phyloP scores from a whole-genome alignment of 768 basidiomycete species.

The Pleurotus tuber-regium region DNA sequence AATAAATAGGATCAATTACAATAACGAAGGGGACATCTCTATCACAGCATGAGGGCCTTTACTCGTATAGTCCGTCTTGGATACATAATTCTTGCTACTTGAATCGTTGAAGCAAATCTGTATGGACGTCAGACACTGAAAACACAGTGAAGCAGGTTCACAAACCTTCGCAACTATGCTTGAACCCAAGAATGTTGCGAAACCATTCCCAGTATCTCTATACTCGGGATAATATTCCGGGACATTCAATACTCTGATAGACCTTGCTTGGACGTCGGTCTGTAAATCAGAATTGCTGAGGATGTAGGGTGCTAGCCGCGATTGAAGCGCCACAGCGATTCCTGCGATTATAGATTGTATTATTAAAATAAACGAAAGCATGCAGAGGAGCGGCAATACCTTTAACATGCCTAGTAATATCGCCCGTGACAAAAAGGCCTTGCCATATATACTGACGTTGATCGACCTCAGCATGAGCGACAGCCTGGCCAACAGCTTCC shows the following conservation, averaged over 20 bases:
- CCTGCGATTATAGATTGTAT: too few species aligned
- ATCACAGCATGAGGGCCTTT: slow-evolving; percentile 75
- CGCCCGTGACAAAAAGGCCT: slow-evolving; percentile 79
- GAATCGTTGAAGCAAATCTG: slow-evolving; percentile 77
- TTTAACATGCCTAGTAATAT: slow-evolving; percentile 67
- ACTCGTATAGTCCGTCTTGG: slow-evolving; percentile 73
- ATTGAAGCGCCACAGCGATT: slow-evolving; percentile 66
- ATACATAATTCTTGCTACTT: slow-evolving; percentile 66
- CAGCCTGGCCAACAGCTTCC: slow-evolving; percentile 63
- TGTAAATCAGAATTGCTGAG: slow-evolving; percentile 59
- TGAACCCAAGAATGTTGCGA: slow-evolving; percentile 78
- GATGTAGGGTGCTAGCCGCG: slow-evolving; percentile 63
- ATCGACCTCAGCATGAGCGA: slow-evolving; percentile 59
- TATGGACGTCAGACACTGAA: slow-evolving; percentile 6
- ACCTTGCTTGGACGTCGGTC: slow-evolving; percentile 71
- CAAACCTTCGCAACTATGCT: slow-evolving; percentile 84
- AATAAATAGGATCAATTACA: slow-evolving; percentile 47
- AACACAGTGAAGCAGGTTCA: background rate
- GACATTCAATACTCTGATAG: slow-evolving; percentile 58
- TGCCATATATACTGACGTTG: slow-evolving; percentile 74
- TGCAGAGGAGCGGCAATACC: slow-evolving; percentile 39
- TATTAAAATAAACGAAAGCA: background rate
- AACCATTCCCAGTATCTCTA: slow-evolving; percentile 78
- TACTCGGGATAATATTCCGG: slow-evolving; percentile 94
- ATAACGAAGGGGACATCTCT: slow-evolving; percentile 71